phyloP scores from a whole-genome alignment of 192 early-diverging fungal genomes.

The Mortierella hygrophila region DNA sequence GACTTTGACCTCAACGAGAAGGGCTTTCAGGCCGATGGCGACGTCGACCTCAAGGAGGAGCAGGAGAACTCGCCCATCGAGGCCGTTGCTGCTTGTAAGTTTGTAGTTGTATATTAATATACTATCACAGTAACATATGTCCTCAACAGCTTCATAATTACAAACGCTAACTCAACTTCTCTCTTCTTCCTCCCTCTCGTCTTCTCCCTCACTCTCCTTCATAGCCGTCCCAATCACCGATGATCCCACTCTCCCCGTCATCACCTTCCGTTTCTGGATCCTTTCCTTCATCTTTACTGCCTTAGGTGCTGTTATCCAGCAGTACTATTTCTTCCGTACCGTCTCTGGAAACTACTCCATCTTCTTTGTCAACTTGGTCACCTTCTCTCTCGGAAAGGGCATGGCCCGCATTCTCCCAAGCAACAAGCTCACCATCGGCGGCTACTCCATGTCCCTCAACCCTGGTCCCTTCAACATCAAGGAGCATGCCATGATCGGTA shows the following conservation, averaged over 20 bases:
- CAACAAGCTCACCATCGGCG: constrained; percentile 1
- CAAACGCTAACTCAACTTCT: neutral
- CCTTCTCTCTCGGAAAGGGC: constrained; percentile 36
- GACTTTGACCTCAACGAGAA: constrained; percentile 9
- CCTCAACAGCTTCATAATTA: neutral
- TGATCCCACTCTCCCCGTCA: constrained; percentile 52
- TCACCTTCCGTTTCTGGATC: constrained; percentile 66
- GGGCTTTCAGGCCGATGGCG: neutral
- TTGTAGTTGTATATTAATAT: too few relatives aligned
- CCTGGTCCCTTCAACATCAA: constrained; percentile 72
- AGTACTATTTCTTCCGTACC: constrained; percentile 57
- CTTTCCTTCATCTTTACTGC: constrained; percentile 59
- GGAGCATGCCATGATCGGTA: constrained; percentile 73
- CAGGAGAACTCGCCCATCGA: constrained; percentile 35
- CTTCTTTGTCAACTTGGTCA: constrained; percentile 54
- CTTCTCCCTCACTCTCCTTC: neutral
- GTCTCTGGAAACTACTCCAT: constrained; percentile 29
- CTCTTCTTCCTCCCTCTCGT: neutral
- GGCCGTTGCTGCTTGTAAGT: constrained; percentile 11
- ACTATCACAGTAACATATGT: neutral
- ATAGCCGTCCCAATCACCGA: constrained; percentile 58
- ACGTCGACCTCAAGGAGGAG: constrained; percentile 8
- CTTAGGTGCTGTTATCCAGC: constrained; percentile 47
- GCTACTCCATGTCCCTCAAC: constrained; percentile 20
- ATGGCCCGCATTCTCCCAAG: constrained; percentile 34